A percentile compares a stretch with the other conserved stretches of the same genome.
Evolutionary conservation across 2,329 filamentous ascomycete species (phyloP).

Genomic region (Cyphellophora attinorum): DNA sequence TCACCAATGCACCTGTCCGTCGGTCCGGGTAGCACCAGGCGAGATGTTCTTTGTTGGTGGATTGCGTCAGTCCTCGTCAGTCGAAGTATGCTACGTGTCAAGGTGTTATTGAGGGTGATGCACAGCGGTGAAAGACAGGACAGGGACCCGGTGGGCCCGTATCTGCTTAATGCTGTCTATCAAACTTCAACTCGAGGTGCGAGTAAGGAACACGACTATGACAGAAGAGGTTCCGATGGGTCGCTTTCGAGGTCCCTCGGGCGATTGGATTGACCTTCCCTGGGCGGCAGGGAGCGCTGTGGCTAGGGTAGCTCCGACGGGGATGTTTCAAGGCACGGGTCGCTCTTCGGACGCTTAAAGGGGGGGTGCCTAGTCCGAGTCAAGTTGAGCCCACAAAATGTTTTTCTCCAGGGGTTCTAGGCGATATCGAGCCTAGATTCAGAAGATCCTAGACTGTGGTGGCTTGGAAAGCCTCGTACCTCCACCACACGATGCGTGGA

Average conservation of each 20-base stretch:
- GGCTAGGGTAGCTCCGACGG: conserved; percentile 2
- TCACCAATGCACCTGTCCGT: conserved; percentile 14
- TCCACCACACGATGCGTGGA: no score
- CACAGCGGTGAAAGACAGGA: conserved; percentile 3
- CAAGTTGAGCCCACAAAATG: background rate
- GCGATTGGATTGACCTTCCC: conserved; percentile 2
- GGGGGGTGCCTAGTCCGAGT: background rate
- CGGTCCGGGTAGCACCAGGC: conserved; percentile 7
- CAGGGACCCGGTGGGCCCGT: no score
- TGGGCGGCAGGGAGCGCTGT: conserved; percentile 7
- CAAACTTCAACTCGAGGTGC: no score
- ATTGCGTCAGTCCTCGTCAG: no score
- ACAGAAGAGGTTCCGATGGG: no score
- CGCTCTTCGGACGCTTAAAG: conserved; percentile 2
- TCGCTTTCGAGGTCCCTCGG: no score
- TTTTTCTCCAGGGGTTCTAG: background rate
- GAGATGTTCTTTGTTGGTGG: no score
- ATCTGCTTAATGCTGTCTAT: no score
- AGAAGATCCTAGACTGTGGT: background rate
- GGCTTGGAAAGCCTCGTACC: no score
- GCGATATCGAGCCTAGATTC: background rate
- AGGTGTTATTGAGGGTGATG: conserved; percentile 3
- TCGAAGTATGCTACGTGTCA: conserved; percentile 5
- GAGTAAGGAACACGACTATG: no score
- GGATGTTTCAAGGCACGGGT: conserved; percentile 6